phyloP scores from a whole-genome alignment of 805 yeast genomes.

The Candida nemodendra region DNA sequence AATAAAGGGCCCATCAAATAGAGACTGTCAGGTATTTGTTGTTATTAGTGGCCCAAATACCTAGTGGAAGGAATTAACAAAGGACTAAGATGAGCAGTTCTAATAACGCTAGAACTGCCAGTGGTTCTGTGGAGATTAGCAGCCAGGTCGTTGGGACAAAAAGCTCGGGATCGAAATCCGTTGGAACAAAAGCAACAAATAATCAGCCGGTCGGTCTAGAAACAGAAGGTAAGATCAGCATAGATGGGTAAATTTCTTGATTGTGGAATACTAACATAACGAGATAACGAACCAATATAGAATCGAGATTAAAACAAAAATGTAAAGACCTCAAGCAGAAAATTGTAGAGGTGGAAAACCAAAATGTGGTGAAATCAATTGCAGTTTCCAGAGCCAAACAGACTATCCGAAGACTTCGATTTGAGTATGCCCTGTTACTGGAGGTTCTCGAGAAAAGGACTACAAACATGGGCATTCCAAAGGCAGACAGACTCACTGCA shows the following conservation, averaged over 20 bases:
- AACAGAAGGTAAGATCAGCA: no score
- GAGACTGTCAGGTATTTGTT: no score
- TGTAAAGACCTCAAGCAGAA: slow-evolving; percentile 70
- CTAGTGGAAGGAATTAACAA: no score
- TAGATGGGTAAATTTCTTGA: no score
- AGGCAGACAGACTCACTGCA: slow-evolving; percentile 21
- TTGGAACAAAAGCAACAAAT: background rate
- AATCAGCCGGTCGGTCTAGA: slow-evolving; percentile 7
- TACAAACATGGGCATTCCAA: slow-evolving; percentile 24
- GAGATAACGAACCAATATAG: slow-evolving; percentile 17
- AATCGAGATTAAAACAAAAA: slow-evolving; percentile 52
- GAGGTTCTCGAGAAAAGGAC: slow-evolving; percentile 73
- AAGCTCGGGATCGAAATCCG: no score
- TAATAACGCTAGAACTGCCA: background rate
- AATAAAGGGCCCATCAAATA: no score
- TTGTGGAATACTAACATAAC: slow-evolving; percentile 5
- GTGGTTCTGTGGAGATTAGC: background rate
- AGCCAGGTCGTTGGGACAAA: slow-evolving; percentile 1
- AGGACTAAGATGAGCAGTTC: no score
- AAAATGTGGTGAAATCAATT: slow-evolving; percentile 71
- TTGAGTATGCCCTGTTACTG: slow-evolving; percentile 77
- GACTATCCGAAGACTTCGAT: slow-evolving; percentile 71
- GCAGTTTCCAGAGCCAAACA: slow-evolving; percentile 76
- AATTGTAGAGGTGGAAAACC: slow-evolving; percentile 69
- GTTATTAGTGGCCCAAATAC: no score